Conservation (phyloP, 495 filamentous ascomycete genomes). For the Trypethelium eluteriae region DNA sequence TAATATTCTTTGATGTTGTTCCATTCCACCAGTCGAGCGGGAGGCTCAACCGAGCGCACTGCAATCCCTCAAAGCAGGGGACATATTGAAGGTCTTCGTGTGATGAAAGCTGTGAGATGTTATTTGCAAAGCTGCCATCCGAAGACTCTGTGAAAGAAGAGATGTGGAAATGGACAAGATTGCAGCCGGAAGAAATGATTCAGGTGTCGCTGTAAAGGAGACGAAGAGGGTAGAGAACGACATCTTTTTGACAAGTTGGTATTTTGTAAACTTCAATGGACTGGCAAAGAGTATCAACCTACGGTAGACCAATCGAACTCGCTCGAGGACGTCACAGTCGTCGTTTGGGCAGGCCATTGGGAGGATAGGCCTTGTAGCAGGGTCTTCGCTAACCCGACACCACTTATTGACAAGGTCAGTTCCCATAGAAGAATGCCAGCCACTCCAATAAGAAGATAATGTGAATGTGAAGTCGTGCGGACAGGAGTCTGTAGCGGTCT, state of each 20-base stretch:
- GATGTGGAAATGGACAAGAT: no score
- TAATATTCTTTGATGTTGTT: conserved; percentile 29
- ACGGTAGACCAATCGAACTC: conserved; percentile 1
- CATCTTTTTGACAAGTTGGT: no score
- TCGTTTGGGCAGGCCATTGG: not conserved
- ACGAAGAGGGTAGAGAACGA: no score
- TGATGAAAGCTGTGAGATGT: not conserved
- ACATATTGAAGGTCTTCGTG: not conserved
- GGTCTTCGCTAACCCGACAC: not conserved
- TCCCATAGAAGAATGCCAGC: not conserved
- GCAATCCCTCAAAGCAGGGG: conserved; percentile 17
- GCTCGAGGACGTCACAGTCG: not conserved
- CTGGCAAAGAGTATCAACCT: not conserved
- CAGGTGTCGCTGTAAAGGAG: no score
- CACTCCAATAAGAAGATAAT: not conserved
- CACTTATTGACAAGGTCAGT: not conserved
- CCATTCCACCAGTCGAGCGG: conserved; percentile 41
- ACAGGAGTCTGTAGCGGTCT: not conserved
- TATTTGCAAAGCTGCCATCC: not conserved
- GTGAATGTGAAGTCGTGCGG: not conserved
- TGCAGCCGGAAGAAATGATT: no score
- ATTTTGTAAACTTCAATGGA: not conserved
- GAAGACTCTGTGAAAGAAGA: not conserved
- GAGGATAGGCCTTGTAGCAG: not conserved
- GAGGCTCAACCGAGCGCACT: conserved; percentile 38